Percentiles rank a stretch among this genome's conserved stretches.
phyloP scores from a whole-genome alignment of 495 filamentous ascomycete species.

The Penicillium verhagenii region DNA sequence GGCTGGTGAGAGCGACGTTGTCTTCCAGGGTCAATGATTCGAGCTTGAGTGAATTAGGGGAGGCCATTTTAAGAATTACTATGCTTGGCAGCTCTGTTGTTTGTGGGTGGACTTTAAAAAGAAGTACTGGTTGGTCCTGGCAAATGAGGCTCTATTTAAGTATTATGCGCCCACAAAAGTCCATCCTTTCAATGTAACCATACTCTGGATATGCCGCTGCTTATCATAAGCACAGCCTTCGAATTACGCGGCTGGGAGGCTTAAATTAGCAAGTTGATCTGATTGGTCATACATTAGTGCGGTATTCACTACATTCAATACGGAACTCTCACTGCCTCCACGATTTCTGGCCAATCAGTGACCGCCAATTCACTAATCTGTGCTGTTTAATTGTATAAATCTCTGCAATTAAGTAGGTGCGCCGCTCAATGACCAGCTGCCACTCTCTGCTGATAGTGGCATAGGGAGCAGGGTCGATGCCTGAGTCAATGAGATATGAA shows the following conservation, averaged over 20 bases:
- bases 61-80: not conserved
- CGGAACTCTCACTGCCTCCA: too few species aligned
- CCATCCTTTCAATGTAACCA: not conserved
- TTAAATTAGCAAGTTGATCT: not conserved
- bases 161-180: not conserved
- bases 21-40: constrained; percentile 5
- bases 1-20: not conserved
- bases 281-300: too few species aligned
- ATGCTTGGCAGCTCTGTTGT: not conserved
- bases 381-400: too few species aligned
- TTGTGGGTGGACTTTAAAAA: too few species aligned
- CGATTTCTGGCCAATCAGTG: too few species aligned
- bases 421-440: too few species aligned
- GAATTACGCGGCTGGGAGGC: not conserved
- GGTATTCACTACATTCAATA: too few species aligned
- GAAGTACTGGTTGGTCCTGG: not conserved
- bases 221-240: not conserved
- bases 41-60: not conserved
- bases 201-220: not conserved
- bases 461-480: too few species aligned
- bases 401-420: too few species aligned
- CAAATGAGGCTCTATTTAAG: not conserved
- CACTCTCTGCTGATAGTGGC: too few species aligned
- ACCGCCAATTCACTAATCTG: too few species aligned
- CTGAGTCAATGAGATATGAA: too few species aligned